Evolutionary conservation across 2,329 filamentous ascomycete species (phyloP), one percentile per base, ranked within the genome.

Genomic region (Xylariales sp.): DNA sequence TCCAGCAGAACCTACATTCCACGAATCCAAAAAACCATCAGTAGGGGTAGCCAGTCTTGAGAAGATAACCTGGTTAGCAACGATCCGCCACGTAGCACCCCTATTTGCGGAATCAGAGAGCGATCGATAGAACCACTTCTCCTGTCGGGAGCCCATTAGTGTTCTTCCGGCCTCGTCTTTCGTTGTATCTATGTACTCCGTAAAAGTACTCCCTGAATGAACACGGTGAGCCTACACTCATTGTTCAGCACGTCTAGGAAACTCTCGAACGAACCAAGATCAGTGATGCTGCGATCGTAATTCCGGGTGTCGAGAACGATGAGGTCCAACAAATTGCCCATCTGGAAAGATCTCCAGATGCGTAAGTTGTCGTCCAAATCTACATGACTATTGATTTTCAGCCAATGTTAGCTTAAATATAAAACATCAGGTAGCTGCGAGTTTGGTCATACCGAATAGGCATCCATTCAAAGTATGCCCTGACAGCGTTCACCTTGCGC

Each of bases 1-100:
- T 3, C 7, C 12, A 33, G 5, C 13, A 35, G 1, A 5, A 27
- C 34, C 23, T 16, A 37, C 34, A 18, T 37, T 37, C 34, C 34
- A 37, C 6, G 28, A 29, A n/a, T 37, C 34, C 0, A 23, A 16
- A 12, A 29, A 29, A 23, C 34, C 28, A 27, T 27, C 34, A 28
- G 29, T 29, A 3, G 34, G 29, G 6, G 28, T 42, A 12, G 43
- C 37, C 12, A 36, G 17, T 15, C 34, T 23, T 4, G 75, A 78
- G 60, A 88, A 86, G 33, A 87, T 63, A 29, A 83, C 77, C 55
- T 88, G 84, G 18, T 80, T 83, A 8, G 84, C 84, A 29, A 89
- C 72, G 14, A 89, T 56, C 28, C 84, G 70, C 85, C 85, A 89
- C 1, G 74, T 70, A 1, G 83, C 79, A 17, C 78, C 79, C n/a